phyloP scores from a whole-genome alignment of 371 early-diverging fungal species.

The Circinella minor region DNA sequence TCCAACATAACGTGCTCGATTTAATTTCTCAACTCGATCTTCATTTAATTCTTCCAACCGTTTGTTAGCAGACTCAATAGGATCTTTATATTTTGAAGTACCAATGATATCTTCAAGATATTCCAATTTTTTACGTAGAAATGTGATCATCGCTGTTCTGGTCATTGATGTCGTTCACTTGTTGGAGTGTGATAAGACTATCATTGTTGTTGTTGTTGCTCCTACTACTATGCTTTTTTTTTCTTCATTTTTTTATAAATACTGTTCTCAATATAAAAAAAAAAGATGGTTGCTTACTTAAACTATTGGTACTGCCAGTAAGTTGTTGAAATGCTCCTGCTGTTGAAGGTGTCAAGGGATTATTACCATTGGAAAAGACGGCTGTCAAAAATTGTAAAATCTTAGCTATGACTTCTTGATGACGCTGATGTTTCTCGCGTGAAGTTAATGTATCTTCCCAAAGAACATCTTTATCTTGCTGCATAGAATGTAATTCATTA shows the following conservation, averaged over 20 bases:
- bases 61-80: conserved; percentile 79
- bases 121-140: too few species aligned
- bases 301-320: neutral
- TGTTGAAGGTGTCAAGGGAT: too few species aligned
- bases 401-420: conserved; percentile 88
- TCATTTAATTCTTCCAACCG: conserved; percentile 78
- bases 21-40: conserved; percentile 82
- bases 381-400: conserved; percentile 75
- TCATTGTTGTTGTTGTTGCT: neutral
- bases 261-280: neutral
- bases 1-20: conserved; percentile 85
- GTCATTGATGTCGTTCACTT: neutral
- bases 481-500: conserved; percentile 77
- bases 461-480: conserved; percentile 79
- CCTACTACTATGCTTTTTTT: neutral
- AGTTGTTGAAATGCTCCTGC: too few species aligned
- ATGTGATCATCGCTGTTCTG: neutral
- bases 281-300: conserved; percentile 16
- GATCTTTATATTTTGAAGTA: conserved; percentile 87
- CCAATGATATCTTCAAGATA: conserved; percentile 99
- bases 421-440: conserved; percentile 78
- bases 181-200: neutral
- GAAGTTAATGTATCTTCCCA: conserved; percentile 81
- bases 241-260: neutral
- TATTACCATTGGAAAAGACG: conserved; percentile 19